Evolutionary conservation across 495 filamentous ascomycete species (phyloP), one percentile per base, ranked within the genome.

Genomic region (Talaromyces adpressus): DNA sequence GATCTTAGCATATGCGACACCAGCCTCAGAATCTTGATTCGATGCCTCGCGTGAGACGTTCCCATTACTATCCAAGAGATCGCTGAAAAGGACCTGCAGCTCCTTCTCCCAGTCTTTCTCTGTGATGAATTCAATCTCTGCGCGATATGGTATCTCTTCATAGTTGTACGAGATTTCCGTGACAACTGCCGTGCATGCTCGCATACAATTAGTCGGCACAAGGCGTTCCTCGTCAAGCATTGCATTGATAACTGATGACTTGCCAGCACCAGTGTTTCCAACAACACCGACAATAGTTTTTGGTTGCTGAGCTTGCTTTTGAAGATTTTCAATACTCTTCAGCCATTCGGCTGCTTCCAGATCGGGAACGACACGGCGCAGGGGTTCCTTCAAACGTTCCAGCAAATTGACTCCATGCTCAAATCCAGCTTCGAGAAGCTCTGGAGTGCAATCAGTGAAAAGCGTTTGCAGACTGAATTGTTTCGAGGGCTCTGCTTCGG

Each of bases 111-210:
- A 89, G n/a, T 89, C 84, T 2, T 75, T 68, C 0, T 53, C 41
- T 12, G 71, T 70, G 54, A 89, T 83, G 71, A 89, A 89, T 62
- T 89, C 82, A 51, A 90, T 79, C 62, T 85, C 79, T n/a, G 87
- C 87, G 23, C 75, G 74, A 69, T 89, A 90, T 30, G 71, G 64
- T 0, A 65, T 65, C 2, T 75, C 69, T 20, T 84, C 78, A 23
- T 82, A 51, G n/a, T 87, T 88, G 68, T 81, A 90, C 0, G 85
- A 85, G 14, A 90, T 81, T 65, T 90, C 87, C 0, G 82, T 89
- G 0, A 85, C 82, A 9, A 85, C 83, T 0, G 87, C 86, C 3
- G 88, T 90, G 63, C 85, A 89, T 8, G 85, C 87, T 63, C 84
- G 73, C 82, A 84, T 85, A 65, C 82, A 84, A 59, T 83, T 83